phyloP scores from a whole-genome alignment of 345 rosid genomes.

The Jatropha curcas region DNA sequence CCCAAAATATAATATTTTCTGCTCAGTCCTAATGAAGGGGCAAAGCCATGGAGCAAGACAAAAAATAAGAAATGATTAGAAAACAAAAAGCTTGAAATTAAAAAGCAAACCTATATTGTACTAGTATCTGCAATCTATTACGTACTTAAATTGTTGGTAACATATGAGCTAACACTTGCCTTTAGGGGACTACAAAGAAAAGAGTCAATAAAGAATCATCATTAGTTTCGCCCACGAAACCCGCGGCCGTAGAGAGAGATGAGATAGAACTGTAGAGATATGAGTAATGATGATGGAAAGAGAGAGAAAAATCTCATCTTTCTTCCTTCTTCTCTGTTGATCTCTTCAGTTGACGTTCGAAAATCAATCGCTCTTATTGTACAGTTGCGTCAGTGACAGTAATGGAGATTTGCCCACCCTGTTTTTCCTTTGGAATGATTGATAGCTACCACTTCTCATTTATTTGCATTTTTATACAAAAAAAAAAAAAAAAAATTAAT shows the following conservation, averaged over 20 bases:
- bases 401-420: not conserved
- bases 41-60: too few relatives aligned
- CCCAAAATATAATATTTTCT: too few relatives aligned
- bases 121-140: too few relatives aligned
- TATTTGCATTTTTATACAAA: not conserved
- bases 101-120: too few relatives aligned
- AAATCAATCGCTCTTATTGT: slow-evolving; percentile 4
- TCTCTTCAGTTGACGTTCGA: not conserved
- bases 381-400: not conserved
- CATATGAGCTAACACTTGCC: too few relatives aligned
- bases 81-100: too few relatives aligned
- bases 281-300: not conserved
- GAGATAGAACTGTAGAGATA: not conserved
- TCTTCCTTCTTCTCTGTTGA: too few relatives aligned
- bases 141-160: too few relatives aligned
- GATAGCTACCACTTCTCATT: slow-evolving; percentile 14
- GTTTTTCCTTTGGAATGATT: slow-evolving; percentile 11
- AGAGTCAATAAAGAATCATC: not conserved
- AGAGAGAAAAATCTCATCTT: not conserved
- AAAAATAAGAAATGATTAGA: too few relatives aligned
- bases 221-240: not conserved
- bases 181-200: not conserved
- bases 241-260: not conserved
- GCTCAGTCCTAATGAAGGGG: too few relatives aligned
- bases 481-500: too few relatives aligned